phyloP scores from a whole-genome alignment of 1,284 basidiomycete species.

The Tausonia pullulans region DNA sequence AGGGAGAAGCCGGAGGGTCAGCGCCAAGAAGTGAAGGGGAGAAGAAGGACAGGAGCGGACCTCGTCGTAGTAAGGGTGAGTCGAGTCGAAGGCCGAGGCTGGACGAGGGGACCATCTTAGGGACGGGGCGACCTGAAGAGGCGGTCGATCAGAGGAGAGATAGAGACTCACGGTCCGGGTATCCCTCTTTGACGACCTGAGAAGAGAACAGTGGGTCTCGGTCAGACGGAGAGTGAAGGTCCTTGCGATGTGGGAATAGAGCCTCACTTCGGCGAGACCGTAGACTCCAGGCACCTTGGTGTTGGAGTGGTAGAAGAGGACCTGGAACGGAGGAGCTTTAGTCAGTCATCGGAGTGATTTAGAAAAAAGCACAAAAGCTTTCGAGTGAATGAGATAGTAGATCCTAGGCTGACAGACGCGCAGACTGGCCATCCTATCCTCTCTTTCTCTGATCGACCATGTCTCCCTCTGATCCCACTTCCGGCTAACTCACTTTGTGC shows the following conservation, averaged over 20 bases:
- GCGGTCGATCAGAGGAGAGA: neutral
- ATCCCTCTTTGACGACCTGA: conserved; percentile 68
- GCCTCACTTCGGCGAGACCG: conserved; percentile 61
- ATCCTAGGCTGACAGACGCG: no score
- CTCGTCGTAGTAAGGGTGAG: conserved; percentile 80
- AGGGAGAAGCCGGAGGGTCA: conserved; percentile 5
- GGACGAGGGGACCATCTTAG: conserved; percentile 39
- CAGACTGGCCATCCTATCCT: no score
- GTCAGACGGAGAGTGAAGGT: neutral
- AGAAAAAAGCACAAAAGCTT: no score
- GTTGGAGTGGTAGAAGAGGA: conserved; percentile 79
- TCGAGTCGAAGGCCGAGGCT: conserved; percentile 30
- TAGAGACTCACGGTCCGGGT: conserved; percentile 64
- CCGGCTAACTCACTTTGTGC: conserved; percentile 49
- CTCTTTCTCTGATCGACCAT: no score
- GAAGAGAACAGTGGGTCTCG: conserved; percentile 9
- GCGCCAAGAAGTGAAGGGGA: neutral
- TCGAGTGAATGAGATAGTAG: no score
- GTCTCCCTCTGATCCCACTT: no score
- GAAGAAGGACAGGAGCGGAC: conserved; percentile 36
- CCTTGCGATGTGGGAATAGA: neutral
- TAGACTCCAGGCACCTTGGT: conserved; percentile 80
- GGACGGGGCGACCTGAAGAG: neutral
- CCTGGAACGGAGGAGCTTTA: conserved; percentile 17
- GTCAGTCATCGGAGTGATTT: neutral